Evolutionary conservation across 23 red algal species (phyloP), one percentile per base, ranked within the genome.

Genomic region (Pyropia haitanensis): DNA sequence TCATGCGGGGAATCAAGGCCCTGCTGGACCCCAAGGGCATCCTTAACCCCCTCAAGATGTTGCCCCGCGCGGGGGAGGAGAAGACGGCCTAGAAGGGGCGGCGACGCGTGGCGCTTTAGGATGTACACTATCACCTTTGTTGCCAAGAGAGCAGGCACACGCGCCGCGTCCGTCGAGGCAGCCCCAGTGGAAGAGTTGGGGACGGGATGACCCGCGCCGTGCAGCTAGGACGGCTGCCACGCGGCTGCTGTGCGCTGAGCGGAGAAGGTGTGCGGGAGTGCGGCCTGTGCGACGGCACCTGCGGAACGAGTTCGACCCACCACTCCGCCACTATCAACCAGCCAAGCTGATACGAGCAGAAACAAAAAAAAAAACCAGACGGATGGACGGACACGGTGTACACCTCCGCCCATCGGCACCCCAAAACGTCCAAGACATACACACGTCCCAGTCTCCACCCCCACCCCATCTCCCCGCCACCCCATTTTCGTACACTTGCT

Each of bases 21-120:
- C 19, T 81, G 12, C 28, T 98, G 0, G 94, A 98, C 59, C 71
- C 73, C 17, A 70, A 88, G 19, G 94, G 79, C 29, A 98, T 98
- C 24, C 73, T 88, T 33, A 98, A 98, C 70, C 94, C 94, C 2
- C 88, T 91, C 80, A 98, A 98, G 53, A 46, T 98, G 27, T 52
- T 98, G 34, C 67, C 90, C 1, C 63, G 30, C 12, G 24, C 1
- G 62, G n/a, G 62, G 23, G 20, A 58, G 24, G 23, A 60, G 56
- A 26, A 24, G 56, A 60, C 23, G 23, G 27, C 23, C 5, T 27
- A 26, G 8, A 12, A 60, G 56, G 12, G 13, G 2, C 27, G 23
- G 56, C 56, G 2, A 46, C 39, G 39, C 39, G 39, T 12, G 39
- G 13, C 2, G 10, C 39, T 12, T 13, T 7, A 9, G 10, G 10